Base-by-base conservation (phyloP, 306 rosid genomes). In the Cyamopsis tetragonoloba region DNA sequence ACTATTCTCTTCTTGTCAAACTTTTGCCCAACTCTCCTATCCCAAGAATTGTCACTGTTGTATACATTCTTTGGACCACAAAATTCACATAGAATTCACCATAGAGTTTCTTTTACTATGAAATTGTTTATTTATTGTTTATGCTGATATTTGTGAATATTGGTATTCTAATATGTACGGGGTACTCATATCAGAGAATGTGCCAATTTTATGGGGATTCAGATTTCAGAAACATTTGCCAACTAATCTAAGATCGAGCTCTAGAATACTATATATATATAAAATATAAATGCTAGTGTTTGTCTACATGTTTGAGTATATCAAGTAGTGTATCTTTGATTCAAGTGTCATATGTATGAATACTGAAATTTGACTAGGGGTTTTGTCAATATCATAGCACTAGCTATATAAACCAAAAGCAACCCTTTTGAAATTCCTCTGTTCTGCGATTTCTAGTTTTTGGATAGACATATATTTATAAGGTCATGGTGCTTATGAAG, bases 41-140 rank as follows among this genome's bases (percentile, higher is more conserved):
- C 68, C 75, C 75, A n/a, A 70, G 35, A 49, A 74, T 48, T 53
- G 70, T 51, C 73, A 54, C 42, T 43, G 30, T 64, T 61, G 34
- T 17, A 11, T 27, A 64, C 82, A 77, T 71, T 77, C 77, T 65
- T 15, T 77, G 77, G 77, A 70, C 77, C 77, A 62, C 72, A 15
- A 5, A n/a, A n/a, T 23, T 61, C 71, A 12, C 67, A 22, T 46
- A 20, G 34, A 49, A 28, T 22, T 51, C 62, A 39, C 68, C 59
- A 19, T 13, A 32, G 49, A 38, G 17, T 43, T 41, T 32, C 34
- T 43, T 18, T 23, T 60, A 5, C 27, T n/a, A n/a, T n/a, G n/a
- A n/a, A n/a, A n/a, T n/a, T n/a, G n/a, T n/a, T n/a, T n/a, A n/a
- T 0, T 15, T 5, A 1, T 18, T 17, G 5, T 72, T 30, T 19